A percentile compares a stretch with the other conserved stretches of the same genome.
These are phyloP conservation scores for Exophiala phaeomuriformis DNA, from an alignment of 2,329 filamentous ascomycete genomes.

Conservation along the genomic window DNA sequence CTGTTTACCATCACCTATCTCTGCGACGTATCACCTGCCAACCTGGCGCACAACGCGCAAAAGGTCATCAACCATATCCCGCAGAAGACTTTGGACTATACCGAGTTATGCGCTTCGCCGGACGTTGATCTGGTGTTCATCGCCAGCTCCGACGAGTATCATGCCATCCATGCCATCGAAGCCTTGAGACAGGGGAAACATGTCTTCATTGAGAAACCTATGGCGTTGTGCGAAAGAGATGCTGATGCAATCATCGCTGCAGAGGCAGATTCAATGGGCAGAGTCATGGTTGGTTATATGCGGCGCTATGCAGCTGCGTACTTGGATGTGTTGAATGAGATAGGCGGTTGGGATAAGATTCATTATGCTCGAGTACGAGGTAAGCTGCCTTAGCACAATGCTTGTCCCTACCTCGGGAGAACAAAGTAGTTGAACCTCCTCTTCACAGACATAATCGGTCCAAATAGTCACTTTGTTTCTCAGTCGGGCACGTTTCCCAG, in stretches of 20 bases:
- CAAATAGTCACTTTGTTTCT: conserved; percentile 37
- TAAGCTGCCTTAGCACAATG: neutral
- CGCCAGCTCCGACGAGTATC: conserved; percentile 48
- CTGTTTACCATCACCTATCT: conserved; percentile 44
- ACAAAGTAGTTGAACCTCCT: neutral
- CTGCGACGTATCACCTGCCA: conserved; percentile 45
- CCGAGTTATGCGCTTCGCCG: conserved; percentile 38
- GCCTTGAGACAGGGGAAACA: conserved; percentile 50
- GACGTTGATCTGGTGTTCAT: conserved; percentile 51
- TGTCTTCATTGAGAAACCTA: conserved; percentile 54
- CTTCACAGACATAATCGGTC: conserved; percentile 48
- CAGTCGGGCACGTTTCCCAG: conserved; percentile 32
- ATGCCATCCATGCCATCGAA: conserved; percentile 46
- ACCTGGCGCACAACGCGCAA: conserved; percentile 34
- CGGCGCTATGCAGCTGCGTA: conserved; percentile 54
- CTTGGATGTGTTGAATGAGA: conserved; percentile 47
- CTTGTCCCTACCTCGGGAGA: neutral
- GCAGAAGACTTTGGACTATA: conserved; percentile 26
- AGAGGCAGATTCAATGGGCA: conserved; percentile 38
- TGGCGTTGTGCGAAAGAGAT: conserved; percentile 45
- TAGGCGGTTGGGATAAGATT: conserved; percentile 46
- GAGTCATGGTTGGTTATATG: conserved; percentile 55
- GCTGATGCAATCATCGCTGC: conserved; percentile 45
- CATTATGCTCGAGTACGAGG: conserved; percentile 44
- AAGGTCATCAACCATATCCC: conserved; percentile 32